These are phyloP conservation scores for Eucalyptus viminalis DNA, from an alignment of 345 rosid genomes.

Conservation along the genomic window DNA sequence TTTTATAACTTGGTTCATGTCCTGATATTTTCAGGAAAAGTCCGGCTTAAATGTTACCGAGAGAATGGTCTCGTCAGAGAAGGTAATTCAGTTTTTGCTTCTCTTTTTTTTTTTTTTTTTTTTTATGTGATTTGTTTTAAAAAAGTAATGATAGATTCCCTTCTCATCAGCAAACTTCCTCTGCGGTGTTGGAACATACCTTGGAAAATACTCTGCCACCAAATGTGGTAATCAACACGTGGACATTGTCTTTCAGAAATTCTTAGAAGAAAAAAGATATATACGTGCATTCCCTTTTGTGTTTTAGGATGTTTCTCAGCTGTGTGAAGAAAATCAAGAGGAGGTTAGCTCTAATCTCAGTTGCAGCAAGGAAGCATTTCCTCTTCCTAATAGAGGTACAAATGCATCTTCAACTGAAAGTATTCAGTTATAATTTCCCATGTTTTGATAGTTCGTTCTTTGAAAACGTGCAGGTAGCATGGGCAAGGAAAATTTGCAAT, in stretches of 20 bases:
- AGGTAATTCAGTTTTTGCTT: not conserved
- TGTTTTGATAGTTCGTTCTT: not conserved
- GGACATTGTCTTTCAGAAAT: not conserved
- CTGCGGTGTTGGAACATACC: not conserved
- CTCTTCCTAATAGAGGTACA: constrained; percentile 17
- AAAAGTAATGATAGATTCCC: not conserved
- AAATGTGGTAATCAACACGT: not conserved
- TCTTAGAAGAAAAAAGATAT: not conserved
- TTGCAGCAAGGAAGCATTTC: not conserved
- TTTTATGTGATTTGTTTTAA: not conserved
- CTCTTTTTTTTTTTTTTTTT: not conserved
- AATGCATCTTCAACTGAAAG: not conserved
- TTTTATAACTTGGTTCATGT: not conserved
- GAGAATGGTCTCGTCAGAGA: not conserved
- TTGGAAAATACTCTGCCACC: not conserved
- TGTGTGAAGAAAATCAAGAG: not conserved
- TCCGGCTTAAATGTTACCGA: not conserved
- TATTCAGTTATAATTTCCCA: not conserved
- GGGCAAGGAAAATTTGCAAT: constrained; percentile 34
- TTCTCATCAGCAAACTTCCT: not conserved
- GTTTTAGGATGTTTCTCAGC: constrained; percentile 1
- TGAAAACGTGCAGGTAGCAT: not conserved
- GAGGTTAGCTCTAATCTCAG: constrained; percentile 3
- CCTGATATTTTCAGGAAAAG: constrained; percentile 10
- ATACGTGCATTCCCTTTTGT: not conserved